Evolutionary conservation across 441 rosid genomes (phyloP), one percentile per base, ranked within the genome.

Genomic region (Jatropha multifida): DNA sequence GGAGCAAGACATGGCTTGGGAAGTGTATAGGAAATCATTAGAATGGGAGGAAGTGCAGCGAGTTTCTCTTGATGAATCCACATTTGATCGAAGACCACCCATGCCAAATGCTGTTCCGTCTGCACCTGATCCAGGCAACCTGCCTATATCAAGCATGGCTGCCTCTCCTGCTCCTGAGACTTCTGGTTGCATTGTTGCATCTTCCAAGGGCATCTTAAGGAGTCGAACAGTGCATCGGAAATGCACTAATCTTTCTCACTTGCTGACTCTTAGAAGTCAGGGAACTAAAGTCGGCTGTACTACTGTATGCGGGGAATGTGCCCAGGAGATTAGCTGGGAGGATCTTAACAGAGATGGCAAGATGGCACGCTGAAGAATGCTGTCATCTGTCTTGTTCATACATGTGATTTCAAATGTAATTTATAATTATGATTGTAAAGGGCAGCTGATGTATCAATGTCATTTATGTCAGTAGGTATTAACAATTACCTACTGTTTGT

Each of bases 1-100:
- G 86, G 99, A 96, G 82, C 94, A 96, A 82, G 99, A 96, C 85
- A 91, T 91, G 96, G 99, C 99, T 48, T 96, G 99, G 99, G 99
- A 96, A 88, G 96, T 96, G 38, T 92, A 85, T 69, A 85, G 73
- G 72, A 89, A 83, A 83, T 81, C 97, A 32, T 71, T 94, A 62
- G 92, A 91, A 72, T 94, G 98, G 98, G 96, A 93, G 77, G 97
- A 96, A 85, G 98, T 96, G 79, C 98, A 89, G 48, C 89, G 94
- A 5, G 91, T 84, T 59, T 78, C 98, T 38, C 61, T 84, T 20
- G 91, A 82, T 37, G 98, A 90, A 77, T 69, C 95, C 61, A 74
- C 85, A 32, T 54, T 67, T 4, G 88, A 86, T 58, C 83, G 73
- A 40, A 87, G 81, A 70, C 85, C 87, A 23, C 77, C 80, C 18